A percentile compares a stretch with the other conserved stretches of the same genome.
Evolutionary conservation across 495 filamentous ascomycete genomes (phyloP).

Genomic region (Hyphodiscus hymeniophilus): DNA sequence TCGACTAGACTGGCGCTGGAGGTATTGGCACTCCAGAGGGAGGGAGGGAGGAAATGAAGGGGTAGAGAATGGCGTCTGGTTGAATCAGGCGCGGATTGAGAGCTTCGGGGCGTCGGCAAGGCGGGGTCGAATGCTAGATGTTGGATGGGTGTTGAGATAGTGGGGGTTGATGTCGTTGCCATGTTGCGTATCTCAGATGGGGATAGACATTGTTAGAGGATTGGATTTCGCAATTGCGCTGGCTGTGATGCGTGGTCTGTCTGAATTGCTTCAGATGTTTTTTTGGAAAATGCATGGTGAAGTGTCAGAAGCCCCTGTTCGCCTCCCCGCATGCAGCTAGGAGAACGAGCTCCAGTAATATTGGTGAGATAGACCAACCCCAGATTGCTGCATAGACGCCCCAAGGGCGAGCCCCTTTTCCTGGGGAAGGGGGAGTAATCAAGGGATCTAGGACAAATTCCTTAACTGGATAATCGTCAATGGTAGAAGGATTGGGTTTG

Average conservation of each 20-base stretch:
- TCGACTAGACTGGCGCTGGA: constrained; percentile 22
- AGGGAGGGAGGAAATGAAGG: constrained; percentile 21
- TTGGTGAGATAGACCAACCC: background rate
- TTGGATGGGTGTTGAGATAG: constrained; percentile 7
- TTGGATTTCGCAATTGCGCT: constrained; percentile 15
- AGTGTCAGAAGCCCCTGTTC: constrained; percentile 1
- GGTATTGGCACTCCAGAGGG: constrained; percentile 21
- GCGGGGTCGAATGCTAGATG: constrained; percentile 17
- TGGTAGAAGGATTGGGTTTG: no score
- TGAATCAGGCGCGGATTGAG: constrained; percentile 17
- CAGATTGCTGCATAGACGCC: background rate
- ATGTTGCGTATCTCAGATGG: constrained; percentile 20
- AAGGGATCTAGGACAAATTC: no score
- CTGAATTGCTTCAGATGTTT: background rate
- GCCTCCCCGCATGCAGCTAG: no score
- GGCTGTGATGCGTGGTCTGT: constrained; percentile 8
- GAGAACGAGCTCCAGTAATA: background rate
- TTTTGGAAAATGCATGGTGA: constrained; percentile 4
- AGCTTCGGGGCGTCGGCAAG: constrained; percentile 3
- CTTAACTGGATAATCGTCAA: no score
- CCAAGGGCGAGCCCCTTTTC: background rate
- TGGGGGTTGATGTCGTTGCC: constrained; percentile 10
- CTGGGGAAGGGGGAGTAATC: no score
- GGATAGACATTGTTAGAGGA: constrained; percentile 17
- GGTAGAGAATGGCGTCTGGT: constrained; percentile 21